Evolutionary conservation across 768 basidiomycete species (phyloP).

Genomic region (Agaricus sinodeliciosus): DNA sequence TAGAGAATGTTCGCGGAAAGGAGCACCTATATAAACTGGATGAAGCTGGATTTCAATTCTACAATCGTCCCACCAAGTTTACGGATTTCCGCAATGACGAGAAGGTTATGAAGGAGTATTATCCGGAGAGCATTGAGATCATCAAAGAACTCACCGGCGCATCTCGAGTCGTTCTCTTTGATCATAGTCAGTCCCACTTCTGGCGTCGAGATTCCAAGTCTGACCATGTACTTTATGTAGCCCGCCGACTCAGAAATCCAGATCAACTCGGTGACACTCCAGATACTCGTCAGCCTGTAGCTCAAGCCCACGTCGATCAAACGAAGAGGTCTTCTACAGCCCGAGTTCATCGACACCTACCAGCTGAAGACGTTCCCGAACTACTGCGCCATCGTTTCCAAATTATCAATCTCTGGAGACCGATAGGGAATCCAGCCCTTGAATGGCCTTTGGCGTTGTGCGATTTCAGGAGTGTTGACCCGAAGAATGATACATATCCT

Average conservation of each 20-base stretch:
- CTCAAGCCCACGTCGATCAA: constrained; percentile 46
- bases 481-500: constrained; percentile 34
- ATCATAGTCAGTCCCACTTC: constrained; percentile 41
- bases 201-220: neutral
- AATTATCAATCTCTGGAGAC: constrained; percentile 58
- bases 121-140: constrained; percentile 48
- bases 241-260: constrained; percentile 40
- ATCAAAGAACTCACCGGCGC: constrained; percentile 55
- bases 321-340: constrained; percentile 34
- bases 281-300: constrained; percentile 38
- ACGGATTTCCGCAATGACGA: constrained; percentile 30
- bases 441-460: constrained; percentile 49
- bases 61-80: constrained; percentile 29
- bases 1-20: constrained; percentile 50
- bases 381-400: constrained; percentile 45
- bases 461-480: constrained; percentile 41
- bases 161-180: constrained; percentile 49
- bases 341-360: constrained; percentile 46
- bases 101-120: constrained; percentile 47
- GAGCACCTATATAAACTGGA: constrained; percentile 38
- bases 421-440: constrained; percentile 37
- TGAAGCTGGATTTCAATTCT: constrained; percentile 43
- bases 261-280: constrained; percentile 27
- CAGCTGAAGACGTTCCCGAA: constrained; percentile 33
- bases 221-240: constrained; percentile 17